Evolutionary conservation across 2,329 filamentous ascomycete species (phyloP).

Genomic region (Fusarium hainanense): DNA sequence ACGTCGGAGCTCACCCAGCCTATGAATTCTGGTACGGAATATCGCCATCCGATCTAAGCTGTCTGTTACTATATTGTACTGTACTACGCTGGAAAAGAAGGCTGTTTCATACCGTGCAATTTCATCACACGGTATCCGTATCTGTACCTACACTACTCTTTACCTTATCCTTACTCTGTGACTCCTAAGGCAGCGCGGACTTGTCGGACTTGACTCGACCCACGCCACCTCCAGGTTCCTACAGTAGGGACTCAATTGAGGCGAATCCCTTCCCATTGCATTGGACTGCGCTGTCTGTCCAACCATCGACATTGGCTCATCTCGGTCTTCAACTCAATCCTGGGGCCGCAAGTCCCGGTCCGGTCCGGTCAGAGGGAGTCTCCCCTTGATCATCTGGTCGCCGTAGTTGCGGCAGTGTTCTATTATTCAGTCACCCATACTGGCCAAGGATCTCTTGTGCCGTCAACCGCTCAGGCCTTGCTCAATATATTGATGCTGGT

Average conservation of each 20-base stretch:
- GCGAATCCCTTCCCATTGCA: constrained; percentile 16
- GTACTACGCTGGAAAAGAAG: constrained; percentile 15
- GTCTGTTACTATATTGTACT: not conserved
- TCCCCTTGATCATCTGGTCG: constrained; percentile 10
- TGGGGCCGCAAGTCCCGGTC: constrained; percentile 29
- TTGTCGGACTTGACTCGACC: constrained; percentile 27
- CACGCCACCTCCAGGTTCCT: constrained; percentile 29
- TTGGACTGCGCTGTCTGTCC: not conserved
- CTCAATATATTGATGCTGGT: constrained; percentile 45
- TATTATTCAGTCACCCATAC: constrained; percentile 17
- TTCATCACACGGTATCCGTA: not conserved
- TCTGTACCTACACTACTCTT: not conserved
- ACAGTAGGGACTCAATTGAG: constrained; percentile 8
- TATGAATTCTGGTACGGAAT: not conserved
- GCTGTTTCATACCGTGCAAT: constrained; percentile 12
- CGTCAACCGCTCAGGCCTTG: constrained; percentile 19
- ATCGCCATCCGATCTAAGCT: not conserved
- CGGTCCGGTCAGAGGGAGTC: constrained; percentile 13
- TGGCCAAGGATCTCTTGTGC: not conserved
- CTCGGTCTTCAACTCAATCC: constrained; percentile 11
- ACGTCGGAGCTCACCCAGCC: constrained; percentile 4
- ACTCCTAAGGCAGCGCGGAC: constrained; percentile 26
- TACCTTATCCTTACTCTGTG: constrained; percentile 7
- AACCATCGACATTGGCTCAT: constrained; percentile 12
- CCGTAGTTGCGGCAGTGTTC: constrained; percentile 27